Conservation (phyloP, 176 grass and related monocot species). For the Oryza punctata region DNA sequence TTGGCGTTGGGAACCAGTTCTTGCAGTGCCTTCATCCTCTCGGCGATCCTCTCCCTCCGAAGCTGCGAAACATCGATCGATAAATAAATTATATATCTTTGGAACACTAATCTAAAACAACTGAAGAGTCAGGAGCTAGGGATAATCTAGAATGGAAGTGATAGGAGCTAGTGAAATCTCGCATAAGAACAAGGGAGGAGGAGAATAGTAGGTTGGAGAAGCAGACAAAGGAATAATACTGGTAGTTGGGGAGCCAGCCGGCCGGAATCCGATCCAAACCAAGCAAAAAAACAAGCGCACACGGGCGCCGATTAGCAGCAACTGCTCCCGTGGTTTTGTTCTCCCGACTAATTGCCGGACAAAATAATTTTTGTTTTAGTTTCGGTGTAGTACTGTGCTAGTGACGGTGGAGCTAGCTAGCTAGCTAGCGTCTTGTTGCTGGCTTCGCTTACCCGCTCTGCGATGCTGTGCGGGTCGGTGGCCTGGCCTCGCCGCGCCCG, state of each 20-base stretch:
- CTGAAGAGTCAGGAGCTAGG: not conserved
- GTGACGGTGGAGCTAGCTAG: not conserved
- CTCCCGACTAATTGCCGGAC: conserved; percentile 8
- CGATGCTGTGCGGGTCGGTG: conserved; percentile 93
- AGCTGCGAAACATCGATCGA: conserved; percentile 52
- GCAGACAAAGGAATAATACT: conserved; percentile 38
- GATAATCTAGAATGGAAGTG: not conserved
- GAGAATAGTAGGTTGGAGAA: conserved; percentile 24
- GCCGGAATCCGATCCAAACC: conserved; percentile 39
- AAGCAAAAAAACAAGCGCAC: conserved; percentile 32
- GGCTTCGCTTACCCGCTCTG: conserved; percentile 67
- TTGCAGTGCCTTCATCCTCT: conserved; percentile 96
- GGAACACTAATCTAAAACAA: not conserved
- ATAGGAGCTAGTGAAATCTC: not conserved
- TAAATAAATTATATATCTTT: not conserved
- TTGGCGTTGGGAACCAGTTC: conserved; percentile 92
- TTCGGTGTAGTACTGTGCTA: not conserved
- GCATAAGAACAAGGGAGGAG: not conserved
- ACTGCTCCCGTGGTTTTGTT: conserved; percentile 44
- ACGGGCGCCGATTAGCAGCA: conserved; percentile 36
- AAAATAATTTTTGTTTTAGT: not conserved
- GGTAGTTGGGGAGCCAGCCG: conserved; percentile 27
- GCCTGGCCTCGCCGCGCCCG: conserved; percentile 79
- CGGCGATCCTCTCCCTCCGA: conserved; percentile 93
- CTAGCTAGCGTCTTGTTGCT: not conserved